Base-by-base conservation (phyloP, 2,329 filamentous ascomycete genomes). In the Ophiostoma novo-ulmi region DNA sequence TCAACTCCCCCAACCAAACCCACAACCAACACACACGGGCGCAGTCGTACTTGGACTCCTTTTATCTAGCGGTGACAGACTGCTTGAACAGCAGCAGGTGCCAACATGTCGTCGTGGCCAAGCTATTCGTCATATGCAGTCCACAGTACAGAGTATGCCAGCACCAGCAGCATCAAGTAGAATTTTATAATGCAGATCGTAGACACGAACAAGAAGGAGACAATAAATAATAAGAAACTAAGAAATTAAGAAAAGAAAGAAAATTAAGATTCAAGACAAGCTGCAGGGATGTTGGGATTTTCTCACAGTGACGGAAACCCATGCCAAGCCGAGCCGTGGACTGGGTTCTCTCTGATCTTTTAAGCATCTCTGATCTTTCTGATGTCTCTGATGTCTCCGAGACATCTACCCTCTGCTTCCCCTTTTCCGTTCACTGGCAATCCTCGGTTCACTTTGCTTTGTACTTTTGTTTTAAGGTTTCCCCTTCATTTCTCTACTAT, bases 81-180 rank as follows among this genome's bases (percentile, higher is more conserved):
- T 55, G n/a, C 52, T 58, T 17, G 55, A 6, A 61, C 17, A 17
- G 55, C 11, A 63, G 58, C 26, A 35, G 17, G 4, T 35, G 58
- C 58, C 26, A 63, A 14, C 26, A 63, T 35, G 58, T 10, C n/a
- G 52, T 63, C n/a, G 52, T 63, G 58, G 58, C 35, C 63, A 65
- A 39, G 63, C 31, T 20, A 39, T 65, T 65, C 63, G 63, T 39
- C 63, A 65, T 65, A 65, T 65, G 31, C 63, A 38, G 35, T 36
- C 5, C 36, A 39, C 20, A 22, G 5, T 11, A 55, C 48, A 20
- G 20, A 44, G 48, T 22, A 55, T 22, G 20, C 31, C 31, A 31
- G 3, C 31, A 11, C 48, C 48, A 55, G 8, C n/a, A 22, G 52
- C 52, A 58, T 11, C 8, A 10, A 58, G 52, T 22, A 26, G 22